These are phyloP conservation scores for Zoysia matrella DNA, from an alignment of 202 grass and related monocot genomes.

Conservation along the genomic window DNA sequence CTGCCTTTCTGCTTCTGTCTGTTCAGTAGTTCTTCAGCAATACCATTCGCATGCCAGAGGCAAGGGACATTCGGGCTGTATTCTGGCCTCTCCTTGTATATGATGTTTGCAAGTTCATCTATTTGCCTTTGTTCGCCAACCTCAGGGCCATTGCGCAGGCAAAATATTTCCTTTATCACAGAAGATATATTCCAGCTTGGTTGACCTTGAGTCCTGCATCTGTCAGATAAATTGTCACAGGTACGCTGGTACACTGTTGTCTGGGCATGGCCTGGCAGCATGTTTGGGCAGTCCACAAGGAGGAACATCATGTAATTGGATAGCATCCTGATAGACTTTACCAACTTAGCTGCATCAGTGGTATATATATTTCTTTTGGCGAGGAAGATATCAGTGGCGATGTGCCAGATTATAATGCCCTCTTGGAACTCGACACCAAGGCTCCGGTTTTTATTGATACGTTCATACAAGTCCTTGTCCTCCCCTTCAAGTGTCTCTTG, in stretches of 20 bases:
- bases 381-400: conserved; percentile 55
- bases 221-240: not conserved
- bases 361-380: not conserved
- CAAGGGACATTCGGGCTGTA: conserved; percentile 4
- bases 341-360: not conserved
- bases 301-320: conserved; percentile 60
- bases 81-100: not conserved
- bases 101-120: not conserved
- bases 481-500: not conserved
- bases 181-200: not conserved
- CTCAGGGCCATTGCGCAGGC: not conserved
- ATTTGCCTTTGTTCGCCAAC: not conserved
- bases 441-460: not conserved
- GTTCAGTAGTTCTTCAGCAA: not conserved
- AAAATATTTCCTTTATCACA: conserved; percentile 7
- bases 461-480: not conserved
- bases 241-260: conserved; percentile 24
- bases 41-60: not conserved
- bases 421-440: conserved; percentile 62
- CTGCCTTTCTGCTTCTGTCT: not conserved
- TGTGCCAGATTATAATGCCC: conserved; percentile 60
- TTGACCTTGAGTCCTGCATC: not conserved
- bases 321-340: conserved; percentile 2
- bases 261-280: conserved; percentile 47
- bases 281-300: conserved; percentile 21